Evolutionary conservation across 805 yeast genomes (phyloP).

Genomic region (Sungouiozyma intestinalis): DNA sequence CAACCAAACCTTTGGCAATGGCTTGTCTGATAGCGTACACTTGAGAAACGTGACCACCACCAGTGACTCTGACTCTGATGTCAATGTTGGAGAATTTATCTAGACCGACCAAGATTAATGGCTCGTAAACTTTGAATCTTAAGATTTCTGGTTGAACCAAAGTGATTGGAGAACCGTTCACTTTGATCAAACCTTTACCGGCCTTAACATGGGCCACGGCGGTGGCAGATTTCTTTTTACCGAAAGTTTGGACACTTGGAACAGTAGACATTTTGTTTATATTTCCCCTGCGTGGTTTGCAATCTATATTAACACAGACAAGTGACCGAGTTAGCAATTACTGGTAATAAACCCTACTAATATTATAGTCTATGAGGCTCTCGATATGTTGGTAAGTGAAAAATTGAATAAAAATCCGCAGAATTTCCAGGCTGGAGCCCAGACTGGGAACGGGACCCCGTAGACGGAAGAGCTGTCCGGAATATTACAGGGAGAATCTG

Average conservation of each 20-base stretch:
- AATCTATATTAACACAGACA: no score
- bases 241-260: constrained; percentile 88
- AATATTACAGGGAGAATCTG: no score
- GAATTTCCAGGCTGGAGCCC: no score
- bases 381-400: not conserved
- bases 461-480: not conserved
- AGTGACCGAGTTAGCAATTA: no score
- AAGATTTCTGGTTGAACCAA: constrained; percentile 98
- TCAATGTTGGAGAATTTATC: constrained; percentile 98
- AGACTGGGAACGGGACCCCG: not conserved
- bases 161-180: constrained; percentile 98
- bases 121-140: constrained; percentile 99
- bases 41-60: constrained; percentile 99
- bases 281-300: no score
- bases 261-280: constrained; percentile 48
- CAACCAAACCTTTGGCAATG: constrained; percentile 98
- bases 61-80: constrained; percentile 97
- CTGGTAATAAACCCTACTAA: no score
- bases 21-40: constrained; percentile 99
- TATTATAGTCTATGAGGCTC: no score
- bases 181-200: constrained; percentile 98
- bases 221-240: constrained; percentile 99
- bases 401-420: not conserved
- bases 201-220: constrained; percentile 99
- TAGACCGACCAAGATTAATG: constrained; percentile 94